A percentile compares a stretch with the other conserved stretches of the same genome.
phyloP scores from a whole-genome alignment of 768 basidiomycete genomes.

The Phylloporus rhodoxanthus region DNA sequence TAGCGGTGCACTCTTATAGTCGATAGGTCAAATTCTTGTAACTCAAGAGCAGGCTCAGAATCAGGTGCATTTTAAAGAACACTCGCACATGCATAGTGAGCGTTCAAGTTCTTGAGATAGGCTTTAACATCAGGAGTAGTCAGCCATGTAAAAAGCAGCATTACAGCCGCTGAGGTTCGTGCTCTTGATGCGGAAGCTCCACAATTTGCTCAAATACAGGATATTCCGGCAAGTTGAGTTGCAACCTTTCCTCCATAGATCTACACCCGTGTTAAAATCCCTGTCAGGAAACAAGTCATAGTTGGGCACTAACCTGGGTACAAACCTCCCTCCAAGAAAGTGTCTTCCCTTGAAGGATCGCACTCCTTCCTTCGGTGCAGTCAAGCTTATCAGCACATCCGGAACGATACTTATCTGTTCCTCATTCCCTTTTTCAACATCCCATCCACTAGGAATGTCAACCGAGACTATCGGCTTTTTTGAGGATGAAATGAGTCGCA shows the following conservation, averaged over 20 bases:
- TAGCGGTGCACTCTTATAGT: too few relatives aligned
- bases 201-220: constrained; percentile 79
- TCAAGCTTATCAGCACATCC: constrained; percentile 81
- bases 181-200: constrained; percentile 43
- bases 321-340: constrained; percentile 91
- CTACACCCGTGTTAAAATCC: constrained; percentile 35
- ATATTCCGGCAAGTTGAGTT: constrained; percentile 79
- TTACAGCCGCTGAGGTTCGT: constrained; percentile 5
- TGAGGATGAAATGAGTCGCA: constrained; percentile 59
- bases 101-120: background rate
- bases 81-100: too few relatives aligned
- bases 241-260: constrained; percentile 61
- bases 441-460: constrained; percentile 97
- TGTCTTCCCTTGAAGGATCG: constrained; percentile 72
- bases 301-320: constrained; percentile 63
- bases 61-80: too few relatives aligned
- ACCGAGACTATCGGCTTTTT: constrained; percentile 84
- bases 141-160: background rate
- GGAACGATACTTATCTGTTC: constrained; percentile 57
- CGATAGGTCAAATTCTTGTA: too few relatives aligned
- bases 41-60: too few relatives aligned
- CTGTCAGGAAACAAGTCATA: background rate
- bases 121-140: background rate
- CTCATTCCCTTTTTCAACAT: constrained; percentile 73
- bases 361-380: constrained; percentile 90